Conservation (phyloP, 306 rosid genomes). For the Datisca glomerata region DNA sequence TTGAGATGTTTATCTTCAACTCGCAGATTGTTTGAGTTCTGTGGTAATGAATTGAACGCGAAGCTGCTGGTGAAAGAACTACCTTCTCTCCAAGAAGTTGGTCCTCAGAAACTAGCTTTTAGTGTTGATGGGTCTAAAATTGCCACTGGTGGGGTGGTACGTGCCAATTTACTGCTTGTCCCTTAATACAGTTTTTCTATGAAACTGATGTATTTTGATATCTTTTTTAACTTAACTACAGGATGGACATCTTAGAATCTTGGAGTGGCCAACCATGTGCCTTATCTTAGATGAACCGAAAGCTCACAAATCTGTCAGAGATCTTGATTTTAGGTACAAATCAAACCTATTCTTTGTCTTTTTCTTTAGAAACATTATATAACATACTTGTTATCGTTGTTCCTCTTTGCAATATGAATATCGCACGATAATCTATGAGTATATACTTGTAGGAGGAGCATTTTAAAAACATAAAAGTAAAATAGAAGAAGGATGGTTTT, state of each 20-base stretch:
- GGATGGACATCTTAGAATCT: constrained; percentile 85
- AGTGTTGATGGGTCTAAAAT: constrained; percentile 90
- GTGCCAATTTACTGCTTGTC: constrained; percentile 4
- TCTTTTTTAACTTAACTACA: constrained; percentile 20
- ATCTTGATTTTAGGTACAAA: constrained; percentile 84
- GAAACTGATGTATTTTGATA: constrained; percentile 14
- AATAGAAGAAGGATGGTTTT: too few relatives aligned
- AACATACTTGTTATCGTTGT: too few relatives aligned
- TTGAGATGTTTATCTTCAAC: constrained; percentile 1
- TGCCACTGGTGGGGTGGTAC: constrained; percentile 83
- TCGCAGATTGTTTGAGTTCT: constrained; percentile 62
- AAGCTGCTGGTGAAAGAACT: constrained; percentile 58
- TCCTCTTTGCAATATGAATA: too few relatives aligned
- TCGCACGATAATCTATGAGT: too few relatives aligned
- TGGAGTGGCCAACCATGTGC: constrained; percentile 72
- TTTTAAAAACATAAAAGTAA: too few relatives aligned
- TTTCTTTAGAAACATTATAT: too few relatives aligned
- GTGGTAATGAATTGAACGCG: constrained; percentile 32
- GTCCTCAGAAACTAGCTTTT: constrained; percentile 64
- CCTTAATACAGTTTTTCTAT: not conserved
- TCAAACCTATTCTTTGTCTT: too few relatives aligned
- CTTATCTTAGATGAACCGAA: constrained; percentile 71
- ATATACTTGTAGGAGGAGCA: too few relatives aligned
- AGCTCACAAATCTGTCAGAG: constrained; percentile 70
- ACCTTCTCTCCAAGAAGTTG: constrained; percentile 36